Base-by-base conservation (phyloP, 495 filamentous ascomycete species). In the Penicillium lividum region DNA sequence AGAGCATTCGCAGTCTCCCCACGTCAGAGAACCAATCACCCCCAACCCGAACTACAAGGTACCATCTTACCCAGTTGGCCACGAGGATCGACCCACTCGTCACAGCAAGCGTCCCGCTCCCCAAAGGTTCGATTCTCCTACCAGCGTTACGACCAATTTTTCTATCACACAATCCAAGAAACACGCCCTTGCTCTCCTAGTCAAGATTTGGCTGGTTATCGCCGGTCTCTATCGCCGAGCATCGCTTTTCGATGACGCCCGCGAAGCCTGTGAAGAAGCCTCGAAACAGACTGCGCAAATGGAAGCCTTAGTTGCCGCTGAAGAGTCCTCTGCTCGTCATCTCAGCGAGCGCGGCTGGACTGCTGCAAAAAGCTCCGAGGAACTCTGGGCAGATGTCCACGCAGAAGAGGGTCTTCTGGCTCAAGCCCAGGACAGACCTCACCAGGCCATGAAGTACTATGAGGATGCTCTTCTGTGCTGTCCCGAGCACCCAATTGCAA, bases 141-240 rank as follows among this genome's bases (percentile, higher is more conserved):
- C 79, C 31, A 56, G 68, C 52, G 67, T 73, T 7, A 59, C 68
- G 38, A 74, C 71, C 54, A 72, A 72, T 59, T 74, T 77, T 33
- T 64, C 77, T 33, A 56, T 68, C 49, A 48, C 71, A 36, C 69
- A 79, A 64, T 68, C 69, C 36, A 78, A 82, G 59, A 83, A 84
- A 52, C 84, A 83, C 57, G 78, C 86, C 25, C 80, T 80, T 34
- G 80, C 79, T 5, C 71, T 88, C 63, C 80, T 96, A 6, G 78
- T 89, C n/a, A 86, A 84, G 53, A 84, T 96, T 25, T 98, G 94
- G 94, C 80, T 97, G 11, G 86, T 92, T 58, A 92, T 96, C 48
- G 86, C 90, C 3, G 87, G 87, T 0, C 84, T 97, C 53, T 98
- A 98, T 65, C 84, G 92, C 27, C 84, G 91, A 46, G 91, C 93